These are phyloP conservation scores for Sporothrix inflata DNA, from an alignment of 2,329 filamentous ascomycete genomes.

Conservation along the genomic window DNA sequence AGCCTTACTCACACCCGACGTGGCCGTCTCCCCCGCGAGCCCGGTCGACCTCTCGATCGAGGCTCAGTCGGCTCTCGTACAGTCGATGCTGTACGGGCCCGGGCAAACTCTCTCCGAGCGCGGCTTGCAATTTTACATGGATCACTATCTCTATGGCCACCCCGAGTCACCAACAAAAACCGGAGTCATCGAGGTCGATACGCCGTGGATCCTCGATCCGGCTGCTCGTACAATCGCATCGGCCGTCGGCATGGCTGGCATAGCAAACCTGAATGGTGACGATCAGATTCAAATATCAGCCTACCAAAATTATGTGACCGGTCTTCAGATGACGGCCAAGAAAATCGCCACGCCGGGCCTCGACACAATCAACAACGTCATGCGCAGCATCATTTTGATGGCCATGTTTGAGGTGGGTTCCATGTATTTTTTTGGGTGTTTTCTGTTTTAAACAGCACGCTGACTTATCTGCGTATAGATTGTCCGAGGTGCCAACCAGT, in stretches of 20 bases:
- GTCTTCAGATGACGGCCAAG: slow-evolving; percentile 53
- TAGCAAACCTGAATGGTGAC: slow-evolving; percentile 58
- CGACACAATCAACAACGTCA: slow-evolving; percentile 48
- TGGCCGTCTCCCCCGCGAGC: neutral
- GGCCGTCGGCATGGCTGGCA: slow-evolving; percentile 61
- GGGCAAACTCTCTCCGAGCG: slow-evolving; percentile 50
- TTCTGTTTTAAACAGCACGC: neutral
- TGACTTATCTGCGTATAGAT: slow-evolving; percentile 36
- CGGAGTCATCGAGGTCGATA: slow-evolving; percentile 42
- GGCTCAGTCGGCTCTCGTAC: slow-evolving; percentile 7
- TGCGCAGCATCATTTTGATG: slow-evolving; percentile 59
- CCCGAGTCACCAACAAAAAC: slow-evolving; percentile 52
- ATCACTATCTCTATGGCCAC: slow-evolving; percentile 55
- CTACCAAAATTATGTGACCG: slow-evolving; percentile 57
- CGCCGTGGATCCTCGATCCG: slow-evolving; percentile 44
- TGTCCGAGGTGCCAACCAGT: slow-evolving; percentile 52
- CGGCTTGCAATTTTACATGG: slow-evolving; percentile 56
- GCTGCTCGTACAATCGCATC: slow-evolving; percentile 55
- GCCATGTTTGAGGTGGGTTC: slow-evolving; percentile 62
- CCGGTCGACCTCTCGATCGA: neutral
- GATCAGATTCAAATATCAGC: slow-evolving; percentile 51
- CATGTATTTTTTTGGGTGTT: neutral
- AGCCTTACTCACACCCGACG: neutral
- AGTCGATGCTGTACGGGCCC: slow-evolving; percentile 42
- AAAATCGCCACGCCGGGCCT: slow-evolving; percentile 44